Conservation (phyloP, 148 eudicot species). For the Camellia granthamiana region DNA sequence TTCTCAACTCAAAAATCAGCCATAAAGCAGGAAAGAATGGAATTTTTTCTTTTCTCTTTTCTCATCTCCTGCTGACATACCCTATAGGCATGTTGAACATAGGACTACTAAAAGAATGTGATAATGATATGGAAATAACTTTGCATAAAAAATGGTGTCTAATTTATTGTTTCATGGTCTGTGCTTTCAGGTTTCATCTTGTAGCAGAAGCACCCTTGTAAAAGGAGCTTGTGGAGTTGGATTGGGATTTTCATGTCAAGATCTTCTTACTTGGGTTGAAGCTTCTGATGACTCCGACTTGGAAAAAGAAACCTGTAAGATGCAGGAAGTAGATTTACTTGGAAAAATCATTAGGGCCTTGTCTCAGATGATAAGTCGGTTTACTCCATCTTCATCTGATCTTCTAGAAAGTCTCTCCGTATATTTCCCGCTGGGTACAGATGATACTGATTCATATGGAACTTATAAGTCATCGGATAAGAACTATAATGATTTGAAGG, state of each 20-base stretch:
- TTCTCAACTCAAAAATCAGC: background rate
- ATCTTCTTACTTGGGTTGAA: slow-evolving; percentile 58
- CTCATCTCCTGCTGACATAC: background rate
- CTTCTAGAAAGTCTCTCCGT: slow-evolving; percentile 43
- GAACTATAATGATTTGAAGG: slow-evolving; percentile 46
- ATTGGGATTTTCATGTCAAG: slow-evolving; percentile 82
- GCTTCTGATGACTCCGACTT: slow-evolving; percentile 29
- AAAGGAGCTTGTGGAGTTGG: slow-evolving; percentile 97
- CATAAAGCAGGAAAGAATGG: slow-evolving; percentile 1
- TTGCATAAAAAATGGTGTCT: background rate
- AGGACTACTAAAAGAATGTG: background rate
- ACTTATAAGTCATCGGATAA: slow-evolving; percentile 24
- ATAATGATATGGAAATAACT: background rate
- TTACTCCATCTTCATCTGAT: slow-evolving; percentile 39
- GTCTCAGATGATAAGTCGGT: slow-evolving; percentile 49
- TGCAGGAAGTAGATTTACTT: slow-evolving; percentile 54
- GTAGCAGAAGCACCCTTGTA: slow-evolving; percentile 68
- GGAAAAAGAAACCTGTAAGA: slow-evolving; percentile 39
- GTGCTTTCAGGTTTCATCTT: slow-evolving; percentile 60
- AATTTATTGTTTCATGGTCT: slow-evolving; percentile 6
- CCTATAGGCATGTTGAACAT: background rate
- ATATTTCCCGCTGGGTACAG: slow-evolving; percentile 39
- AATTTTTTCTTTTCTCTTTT: background rate
- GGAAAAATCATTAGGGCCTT: slow-evolving; percentile 58
- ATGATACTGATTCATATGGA: slow-evolving; percentile 25